These are phyloP conservation scores for Drosera spatulata DNA, from an alignment of 179 eudicot species.

Conservation along the genomic window DNA sequence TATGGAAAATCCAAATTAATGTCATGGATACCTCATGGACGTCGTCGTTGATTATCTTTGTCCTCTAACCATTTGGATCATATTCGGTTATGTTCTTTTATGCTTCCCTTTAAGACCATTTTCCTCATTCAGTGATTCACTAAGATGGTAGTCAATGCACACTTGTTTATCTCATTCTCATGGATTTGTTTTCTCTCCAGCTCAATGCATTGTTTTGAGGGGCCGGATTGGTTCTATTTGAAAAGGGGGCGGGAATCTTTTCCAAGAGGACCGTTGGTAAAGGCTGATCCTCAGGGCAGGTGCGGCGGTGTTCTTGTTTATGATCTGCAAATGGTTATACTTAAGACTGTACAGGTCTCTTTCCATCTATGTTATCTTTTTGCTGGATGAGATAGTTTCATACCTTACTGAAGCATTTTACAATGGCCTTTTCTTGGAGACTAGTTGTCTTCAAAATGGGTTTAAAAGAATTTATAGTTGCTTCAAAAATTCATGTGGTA, in stretches of 20 bases:
- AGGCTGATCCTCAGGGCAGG: conserved; percentile 96
- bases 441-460: too few relatives aligned
- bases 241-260: conserved; percentile 89
- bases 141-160: background rate
- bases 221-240: conserved; percentile 89
- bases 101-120: too few relatives aligned
- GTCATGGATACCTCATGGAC: background rate
- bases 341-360: conserved; percentile 90
- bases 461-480: too few relatives aligned
- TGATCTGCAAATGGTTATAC: conserved; percentile 89
- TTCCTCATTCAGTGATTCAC: background rate
- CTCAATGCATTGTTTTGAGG: conserved; percentile 98
- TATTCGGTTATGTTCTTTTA: background rate
- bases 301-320: conserved; percentile 91
- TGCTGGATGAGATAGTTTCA: too few relatives aligned
- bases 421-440: too few relatives aligned
- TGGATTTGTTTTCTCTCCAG: conserved; percentile 27
- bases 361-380: conserved; percentile 15
- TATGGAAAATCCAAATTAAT: background rate
- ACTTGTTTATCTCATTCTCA: too few relatives aligned
- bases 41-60: too few relatives aligned
- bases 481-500: too few relatives aligned
- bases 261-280: conserved; percentile 87
- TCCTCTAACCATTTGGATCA: background rate
- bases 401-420: too few relatives aligned